These are phyloP conservation scores for Melampsora americana DNA, from an alignment of 1,284 basidiomycete species.

Conservation along the genomic window DNA sequence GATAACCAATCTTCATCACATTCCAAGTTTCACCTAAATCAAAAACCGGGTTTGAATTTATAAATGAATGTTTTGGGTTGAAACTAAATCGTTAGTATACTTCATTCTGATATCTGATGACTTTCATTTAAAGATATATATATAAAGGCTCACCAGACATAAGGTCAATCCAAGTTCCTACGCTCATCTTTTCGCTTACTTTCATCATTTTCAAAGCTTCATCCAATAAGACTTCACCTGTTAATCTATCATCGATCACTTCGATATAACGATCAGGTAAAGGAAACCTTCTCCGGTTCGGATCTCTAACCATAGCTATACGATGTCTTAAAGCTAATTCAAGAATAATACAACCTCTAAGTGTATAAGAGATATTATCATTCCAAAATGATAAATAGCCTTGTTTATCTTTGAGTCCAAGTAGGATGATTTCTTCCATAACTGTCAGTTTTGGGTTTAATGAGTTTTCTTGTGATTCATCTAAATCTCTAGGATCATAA, in stretches of 20 bases:
- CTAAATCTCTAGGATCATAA: slow-evolving; percentile 87
- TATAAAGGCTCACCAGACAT: slow-evolving; percentile 68
- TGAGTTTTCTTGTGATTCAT: slow-evolving; percentile 67
- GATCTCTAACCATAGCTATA: slow-evolving; percentile 81
- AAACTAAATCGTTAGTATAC: slow-evolving; percentile 1
- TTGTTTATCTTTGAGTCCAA: slow-evolving; percentile 89
- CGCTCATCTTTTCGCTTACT: slow-evolving; percentile 70
- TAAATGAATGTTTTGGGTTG: too few relatives aligned
- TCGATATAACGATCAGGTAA: slow-evolving; percentile 80
- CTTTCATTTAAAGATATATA: background rate
- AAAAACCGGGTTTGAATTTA: background rate
- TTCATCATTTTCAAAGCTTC: slow-evolving; percentile 95
- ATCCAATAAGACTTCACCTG: slow-evolving; percentile 90
- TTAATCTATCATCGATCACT: slow-evolving; percentile 82
- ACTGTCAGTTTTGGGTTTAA: slow-evolving; percentile 82
- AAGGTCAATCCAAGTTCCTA: slow-evolving; percentile 88
- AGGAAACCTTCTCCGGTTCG: slow-evolving; percentile 70
- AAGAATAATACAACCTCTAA: slow-evolving; percentile 88
- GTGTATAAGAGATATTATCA: slow-evolving; percentile 93
- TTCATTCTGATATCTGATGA: too few relatives aligned
- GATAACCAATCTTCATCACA: slow-evolving; percentile 95
- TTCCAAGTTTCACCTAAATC: slow-evolving; percentile 93
- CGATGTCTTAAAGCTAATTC: slow-evolving; percentile 85
- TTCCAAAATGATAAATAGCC: slow-evolving; percentile 96
- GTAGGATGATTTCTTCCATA: slow-evolving; percentile 91